Conservation (phyloP, 805 yeast species). For the Wickerhamomyces bovis region DNA sequence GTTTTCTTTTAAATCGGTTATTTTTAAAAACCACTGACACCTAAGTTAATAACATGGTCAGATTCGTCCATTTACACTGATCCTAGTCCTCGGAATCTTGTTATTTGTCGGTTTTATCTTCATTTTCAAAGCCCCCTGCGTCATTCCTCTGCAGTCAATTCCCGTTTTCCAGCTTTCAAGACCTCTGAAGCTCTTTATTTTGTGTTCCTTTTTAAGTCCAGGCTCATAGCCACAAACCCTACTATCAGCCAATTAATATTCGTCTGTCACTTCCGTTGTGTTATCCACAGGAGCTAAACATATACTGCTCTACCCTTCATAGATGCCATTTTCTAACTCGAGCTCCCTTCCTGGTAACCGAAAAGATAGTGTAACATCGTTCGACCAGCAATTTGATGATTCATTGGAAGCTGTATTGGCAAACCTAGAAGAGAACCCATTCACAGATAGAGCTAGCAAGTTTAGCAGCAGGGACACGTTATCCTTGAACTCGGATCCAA, state of each 20-base stretch:
- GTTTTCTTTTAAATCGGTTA: neutral
- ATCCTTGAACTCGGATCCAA: conserved; percentile 26
- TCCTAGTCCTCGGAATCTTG: neutral
- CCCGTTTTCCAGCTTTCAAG: neutral
- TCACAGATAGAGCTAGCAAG: conserved; percentile 8
- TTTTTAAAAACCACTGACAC: neutral
- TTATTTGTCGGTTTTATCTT: neutral
- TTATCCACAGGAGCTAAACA: neutral
- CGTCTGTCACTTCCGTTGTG: neutral
- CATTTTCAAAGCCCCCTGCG: neutral
- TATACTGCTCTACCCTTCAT: neutral
- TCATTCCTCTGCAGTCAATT: neutral
- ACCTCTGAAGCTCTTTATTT: neutral
- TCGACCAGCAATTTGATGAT: conserved; percentile 58
- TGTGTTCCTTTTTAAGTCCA: neutral
- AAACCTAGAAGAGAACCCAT: conserved; percentile 37
- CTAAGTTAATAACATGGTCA: neutral
- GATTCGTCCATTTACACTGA: neutral
- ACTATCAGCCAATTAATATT: too few species aligned
- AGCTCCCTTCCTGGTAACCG: conserved; percentile 14
- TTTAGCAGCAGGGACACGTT: conserved; percentile 22
- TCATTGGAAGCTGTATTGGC: conserved; percentile 63
- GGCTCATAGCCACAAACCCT: neutral
- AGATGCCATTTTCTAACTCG: conserved; percentile 18
- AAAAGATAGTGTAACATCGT: conserved; percentile 34